phyloP scores from a whole-genome alignment of 805 yeast species.

The Metschnikowia amazonensis region DNA sequence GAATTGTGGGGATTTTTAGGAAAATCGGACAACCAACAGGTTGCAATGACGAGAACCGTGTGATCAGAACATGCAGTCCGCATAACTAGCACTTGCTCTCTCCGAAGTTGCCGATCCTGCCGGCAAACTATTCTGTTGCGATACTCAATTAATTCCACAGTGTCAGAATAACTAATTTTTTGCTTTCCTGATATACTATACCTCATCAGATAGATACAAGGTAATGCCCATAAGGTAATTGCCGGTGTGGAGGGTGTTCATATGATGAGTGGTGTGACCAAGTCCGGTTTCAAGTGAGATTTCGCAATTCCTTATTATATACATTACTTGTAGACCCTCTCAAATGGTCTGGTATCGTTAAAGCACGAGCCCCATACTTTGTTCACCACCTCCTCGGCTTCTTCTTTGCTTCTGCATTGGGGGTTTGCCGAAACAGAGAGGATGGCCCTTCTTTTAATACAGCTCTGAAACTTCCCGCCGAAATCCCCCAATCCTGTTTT shows the following conservation, averaged over 20 bases:
- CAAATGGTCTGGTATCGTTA: conserved; percentile 93
- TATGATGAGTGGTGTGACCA: not conserved
- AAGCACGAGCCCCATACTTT: conserved; percentile 93
- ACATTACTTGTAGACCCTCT: conserved; percentile 70
- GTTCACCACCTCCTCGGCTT: conserved; percentile 76
- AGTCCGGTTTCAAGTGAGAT: too few relatives aligned
- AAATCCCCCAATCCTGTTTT: conserved; percentile 51
- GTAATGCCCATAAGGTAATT: not conserved
- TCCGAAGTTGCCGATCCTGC: not conserved
- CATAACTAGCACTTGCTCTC: not conserved
- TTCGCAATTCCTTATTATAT: not conserved
- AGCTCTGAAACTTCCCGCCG: conserved; percentile 81
- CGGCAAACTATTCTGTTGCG: not conserved
- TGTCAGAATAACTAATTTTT: too few relatives aligned
- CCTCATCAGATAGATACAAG: too few relatives aligned
- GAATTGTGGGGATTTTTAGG: not conserved
- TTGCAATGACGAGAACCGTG: not conserved
- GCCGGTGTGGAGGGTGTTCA: not conserved
- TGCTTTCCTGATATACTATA: too few relatives aligned
- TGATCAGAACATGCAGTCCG: conserved; percentile 1
- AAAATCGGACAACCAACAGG: not conserved
- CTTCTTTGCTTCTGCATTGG: conserved; percentile 62
- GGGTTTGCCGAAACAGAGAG: conserved; percentile 87
- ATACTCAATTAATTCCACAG: too few relatives aligned
- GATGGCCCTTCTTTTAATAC: conserved; percentile 85